Evolutionary conservation across 2,329 filamentous ascomycete genomes (phyloP).

Genomic region (Stagonosporopsis tanaceti): DNA sequence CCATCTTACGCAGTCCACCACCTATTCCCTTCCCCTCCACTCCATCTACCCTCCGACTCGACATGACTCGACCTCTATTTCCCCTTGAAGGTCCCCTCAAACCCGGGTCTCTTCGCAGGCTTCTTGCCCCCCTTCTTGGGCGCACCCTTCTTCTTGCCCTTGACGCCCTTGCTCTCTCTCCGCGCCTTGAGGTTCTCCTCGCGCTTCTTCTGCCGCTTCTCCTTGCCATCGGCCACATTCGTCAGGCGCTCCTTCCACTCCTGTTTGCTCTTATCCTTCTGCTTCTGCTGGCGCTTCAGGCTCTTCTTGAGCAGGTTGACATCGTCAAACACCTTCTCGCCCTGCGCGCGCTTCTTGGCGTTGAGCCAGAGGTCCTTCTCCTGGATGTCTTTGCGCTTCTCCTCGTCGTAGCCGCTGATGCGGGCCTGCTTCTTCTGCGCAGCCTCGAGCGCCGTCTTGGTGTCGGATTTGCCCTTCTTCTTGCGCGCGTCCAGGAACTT

Average conservation of each 20-base stretch:
- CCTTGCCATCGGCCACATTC: slow-evolving; percentile 56
- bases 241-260: slow-evolving; percentile 70
- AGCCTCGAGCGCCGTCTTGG: slow-evolving; percentile 84
- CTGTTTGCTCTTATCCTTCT: slow-evolving; percentile 89
- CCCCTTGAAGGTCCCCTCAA: slow-evolving; percentile 72
- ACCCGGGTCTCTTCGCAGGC: slow-evolving; percentile 63
- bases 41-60: neutral
- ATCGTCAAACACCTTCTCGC: slow-evolving; percentile 88
- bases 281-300: slow-evolving; percentile 87
- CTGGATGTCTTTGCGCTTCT: slow-evolving; percentile 84
- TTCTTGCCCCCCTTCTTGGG: slow-evolving; percentile 58
- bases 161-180: slow-evolving; percentile 80
- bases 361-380: slow-evolving; percentile 96
- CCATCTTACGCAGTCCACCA: slow-evolving; percentile 1
- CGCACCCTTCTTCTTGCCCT: slow-evolving; percentile 61
- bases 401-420: slow-evolving; percentile 75
- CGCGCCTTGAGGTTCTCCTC: slow-evolving; percentile 70
- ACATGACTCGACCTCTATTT: slow-evolving; percentile 23
- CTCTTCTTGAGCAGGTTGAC: slow-evolving; percentile 86
- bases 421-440: slow-evolving; percentile 87
- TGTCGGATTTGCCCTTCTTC: slow-evolving; percentile 83
- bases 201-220: slow-evolving; percentile 59
- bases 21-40: neutral
- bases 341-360: slow-evolving; percentile 86
- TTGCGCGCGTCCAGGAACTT: slow-evolving; percentile 71